These are phyloP conservation scores for Verticillium tricorpus DNA, from an alignment of 2,329 filamentous ascomycete species.

Conservation along the genomic window DNA sequence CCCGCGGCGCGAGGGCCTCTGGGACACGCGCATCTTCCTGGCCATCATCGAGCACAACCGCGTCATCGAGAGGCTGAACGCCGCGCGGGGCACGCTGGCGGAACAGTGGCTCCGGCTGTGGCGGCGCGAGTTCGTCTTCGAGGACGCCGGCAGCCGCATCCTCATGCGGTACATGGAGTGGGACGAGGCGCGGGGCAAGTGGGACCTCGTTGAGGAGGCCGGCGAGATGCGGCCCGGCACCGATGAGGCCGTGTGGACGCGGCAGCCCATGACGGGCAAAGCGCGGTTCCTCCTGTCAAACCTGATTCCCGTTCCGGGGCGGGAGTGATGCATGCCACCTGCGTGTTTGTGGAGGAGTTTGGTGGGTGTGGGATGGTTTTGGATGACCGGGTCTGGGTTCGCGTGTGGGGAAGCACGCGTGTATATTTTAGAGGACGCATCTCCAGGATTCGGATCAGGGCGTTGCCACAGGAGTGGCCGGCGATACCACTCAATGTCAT, in stretches of 20 bases:
- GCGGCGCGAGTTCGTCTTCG: conserved; percentile 32
- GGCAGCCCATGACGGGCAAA: conserved; percentile 29
- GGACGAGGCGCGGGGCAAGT: conserved; percentile 22
- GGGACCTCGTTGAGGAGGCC: conserved; percentile 33
- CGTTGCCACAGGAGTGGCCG: not conserved
- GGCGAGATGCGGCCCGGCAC: conserved; percentile 23
- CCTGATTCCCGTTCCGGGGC: conserved; percentile 8
- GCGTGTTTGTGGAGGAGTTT: too few species aligned
- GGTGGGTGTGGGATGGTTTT: too few species aligned
- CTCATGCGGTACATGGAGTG: conserved; percentile 31
- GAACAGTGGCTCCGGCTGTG: conserved; percentile 35
- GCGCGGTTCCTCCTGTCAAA: conserved; percentile 22
- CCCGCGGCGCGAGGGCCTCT: conserved; percentile 37
- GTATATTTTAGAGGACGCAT: not conserved
- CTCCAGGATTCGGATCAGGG: not conserved
- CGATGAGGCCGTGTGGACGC: conserved; percentile 26
- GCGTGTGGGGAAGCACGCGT: not conserved
- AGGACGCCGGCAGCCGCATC: conserved; percentile 22
- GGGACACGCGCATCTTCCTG: conserved; percentile 34
- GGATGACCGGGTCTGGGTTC: not conserved
- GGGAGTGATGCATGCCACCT: not conserved
- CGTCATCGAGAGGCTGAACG: conserved; percentile 27
- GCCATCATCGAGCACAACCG: conserved; percentile 33
- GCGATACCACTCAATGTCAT: not conserved
- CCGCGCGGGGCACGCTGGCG: conserved; percentile 23